Percentiles rank a stretch among this genome's conserved stretches.
These are phyloP conservation scores for Kluyveromyces aestuarii DNA, from an alignment of 805 yeast genomes.

Conservation along the genomic window DNA sequence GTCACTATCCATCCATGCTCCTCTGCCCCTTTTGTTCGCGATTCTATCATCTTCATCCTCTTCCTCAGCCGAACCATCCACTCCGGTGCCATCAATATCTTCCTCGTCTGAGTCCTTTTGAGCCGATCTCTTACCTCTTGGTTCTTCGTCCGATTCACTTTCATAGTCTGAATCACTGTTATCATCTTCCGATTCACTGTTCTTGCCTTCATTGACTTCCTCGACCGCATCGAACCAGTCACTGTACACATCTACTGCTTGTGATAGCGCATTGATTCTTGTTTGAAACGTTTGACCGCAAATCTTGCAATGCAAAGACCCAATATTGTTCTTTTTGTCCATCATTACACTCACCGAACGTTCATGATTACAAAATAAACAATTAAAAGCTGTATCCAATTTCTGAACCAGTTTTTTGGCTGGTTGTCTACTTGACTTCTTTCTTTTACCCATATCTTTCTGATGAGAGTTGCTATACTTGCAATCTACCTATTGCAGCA, in stretches of 20 bases:
- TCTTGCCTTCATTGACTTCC: conserved; percentile 38
- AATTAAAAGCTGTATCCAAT: conserved; percentile 75
- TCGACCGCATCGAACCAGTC: conserved; percentile 98
- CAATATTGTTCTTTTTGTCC: conserved; percentile 80
- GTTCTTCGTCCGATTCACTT: conserved; percentile 29
- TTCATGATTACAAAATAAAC: conserved; percentile 94
- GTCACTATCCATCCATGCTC: conserved; percentile 16
- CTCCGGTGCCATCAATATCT: conserved; percentile 12
- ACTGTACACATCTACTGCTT: conserved; percentile 89
- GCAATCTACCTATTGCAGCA: not conserved
- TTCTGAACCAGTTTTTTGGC: conserved; percentile 67
- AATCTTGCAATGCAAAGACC: conserved; percentile 78
- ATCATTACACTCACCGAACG: conserved; percentile 79
- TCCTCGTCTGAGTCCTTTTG: conserved; percentile 15
- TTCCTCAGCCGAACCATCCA: conserved; percentile 9
- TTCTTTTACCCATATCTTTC: conserved; percentile 60
- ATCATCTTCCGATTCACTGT: conserved; percentile 27
- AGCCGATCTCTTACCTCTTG: conserved; percentile 12
- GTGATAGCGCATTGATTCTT: conserved; percentile 64
- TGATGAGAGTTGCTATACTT: not conserved
- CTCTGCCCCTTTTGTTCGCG: conserved; percentile 12
- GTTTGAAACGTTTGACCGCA: conserved; percentile 94
- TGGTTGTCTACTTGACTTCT: conserved; percentile 77
- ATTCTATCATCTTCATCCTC: conserved; percentile 9
- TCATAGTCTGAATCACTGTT: conserved; percentile 28